Percentiles rank a stretch among this genome's conserved stretches.
Evolutionary conservation across 2,329 filamentous ascomycete species (phyloP).

Genomic region (Pyricularia pennisetigena): DNA sequence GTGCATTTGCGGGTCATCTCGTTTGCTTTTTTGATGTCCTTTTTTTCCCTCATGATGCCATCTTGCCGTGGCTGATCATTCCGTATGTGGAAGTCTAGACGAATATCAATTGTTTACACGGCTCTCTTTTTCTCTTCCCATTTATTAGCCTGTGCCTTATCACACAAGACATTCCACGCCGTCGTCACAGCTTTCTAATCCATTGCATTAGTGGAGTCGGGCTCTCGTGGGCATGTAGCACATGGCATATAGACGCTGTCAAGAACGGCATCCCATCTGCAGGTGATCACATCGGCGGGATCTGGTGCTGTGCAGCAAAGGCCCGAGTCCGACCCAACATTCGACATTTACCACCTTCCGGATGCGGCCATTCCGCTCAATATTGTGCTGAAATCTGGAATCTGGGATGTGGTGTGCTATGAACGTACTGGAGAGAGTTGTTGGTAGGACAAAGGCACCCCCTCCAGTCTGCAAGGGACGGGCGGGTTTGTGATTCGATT

Average conservation of each 20-base stretch:
- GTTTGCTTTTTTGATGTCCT: not conserved
- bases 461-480: not conserved
- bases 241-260: not conserved
- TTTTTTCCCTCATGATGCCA: not conserved
- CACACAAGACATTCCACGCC: not conserved
- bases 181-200: not conserved
- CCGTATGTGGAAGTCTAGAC: not conserved
- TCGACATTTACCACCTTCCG: not conserved
- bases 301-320: not conserved
- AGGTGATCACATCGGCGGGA: not conserved
- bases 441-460: not conserved
- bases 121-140: not conserved
- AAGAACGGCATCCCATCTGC: not conserved
- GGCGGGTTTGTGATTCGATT: not conserved
- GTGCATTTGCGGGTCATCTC: not conserved
- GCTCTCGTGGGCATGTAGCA: not conserved
- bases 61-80: not conserved
- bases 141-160: not conserved
- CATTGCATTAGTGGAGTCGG: not conserved
- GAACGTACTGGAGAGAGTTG: not conserved
- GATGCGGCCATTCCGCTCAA: not conserved
- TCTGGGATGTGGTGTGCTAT: not conserved
- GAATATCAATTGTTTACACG: not conserved
- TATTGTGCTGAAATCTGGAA: not conserved
- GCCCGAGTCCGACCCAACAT: not conserved